Percentiles rank a stretch among this genome's conserved stretches.
Conservation (phyloP, 2,329 filamentous ascomycete genomes). For the Pleurostoma richardsiae region DNA sequence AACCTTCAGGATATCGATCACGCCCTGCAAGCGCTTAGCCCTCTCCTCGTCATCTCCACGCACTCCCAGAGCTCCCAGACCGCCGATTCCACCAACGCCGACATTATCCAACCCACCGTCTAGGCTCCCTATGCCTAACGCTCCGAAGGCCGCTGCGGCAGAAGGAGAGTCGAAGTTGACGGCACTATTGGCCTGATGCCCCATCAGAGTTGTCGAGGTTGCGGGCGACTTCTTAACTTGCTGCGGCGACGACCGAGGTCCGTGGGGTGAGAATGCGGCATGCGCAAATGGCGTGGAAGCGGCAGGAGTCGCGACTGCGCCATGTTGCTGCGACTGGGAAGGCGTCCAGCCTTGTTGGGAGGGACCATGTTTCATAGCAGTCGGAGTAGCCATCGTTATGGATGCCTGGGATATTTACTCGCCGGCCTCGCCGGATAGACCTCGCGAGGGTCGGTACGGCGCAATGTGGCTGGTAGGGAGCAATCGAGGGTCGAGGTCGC, state of each 20-base stretch:
- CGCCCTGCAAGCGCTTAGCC: slow-evolving; percentile 46
- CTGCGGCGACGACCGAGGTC: slow-evolving; percentile 56
- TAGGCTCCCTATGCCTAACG: slow-evolving; percentile 45
- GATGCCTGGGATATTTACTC: too few species aligned
- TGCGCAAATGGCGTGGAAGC: slow-evolving; percentile 62
- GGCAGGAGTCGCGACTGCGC: slow-evolving; percentile 56
- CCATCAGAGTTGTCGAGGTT: slow-evolving; percentile 41
- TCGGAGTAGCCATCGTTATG: slow-evolving; percentile 41
- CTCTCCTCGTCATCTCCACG: slow-evolving; percentile 44
- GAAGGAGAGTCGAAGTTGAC: slow-evolving; percentile 62
- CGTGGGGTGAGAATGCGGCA: slow-evolving; percentile 55
- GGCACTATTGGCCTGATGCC: slow-evolving; percentile 36
- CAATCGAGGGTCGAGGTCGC: too few species aligned
- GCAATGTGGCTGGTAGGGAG: too few species aligned
- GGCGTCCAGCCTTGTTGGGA: slow-evolving; percentile 48
- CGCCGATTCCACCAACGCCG: slow-evolving; percentile 37
- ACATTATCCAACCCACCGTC: slow-evolving; percentile 50
- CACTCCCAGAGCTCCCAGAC: slow-evolving; percentile 37
- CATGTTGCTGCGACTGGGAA: slow-evolving; percentile 33
- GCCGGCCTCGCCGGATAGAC: too few species aligned
- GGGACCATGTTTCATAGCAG: slow-evolving; percentile 40
- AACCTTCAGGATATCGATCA: slow-evolving; percentile 46
- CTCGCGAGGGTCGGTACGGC: too few species aligned
- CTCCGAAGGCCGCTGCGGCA: slow-evolving; percentile 56
- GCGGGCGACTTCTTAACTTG: slow-evolving; percentile 61